These are phyloP conservation scores for Apiospora koreana DNA, from an alignment of 2,329 filamentous ascomycete genomes.

Conservation along the genomic window DNA sequence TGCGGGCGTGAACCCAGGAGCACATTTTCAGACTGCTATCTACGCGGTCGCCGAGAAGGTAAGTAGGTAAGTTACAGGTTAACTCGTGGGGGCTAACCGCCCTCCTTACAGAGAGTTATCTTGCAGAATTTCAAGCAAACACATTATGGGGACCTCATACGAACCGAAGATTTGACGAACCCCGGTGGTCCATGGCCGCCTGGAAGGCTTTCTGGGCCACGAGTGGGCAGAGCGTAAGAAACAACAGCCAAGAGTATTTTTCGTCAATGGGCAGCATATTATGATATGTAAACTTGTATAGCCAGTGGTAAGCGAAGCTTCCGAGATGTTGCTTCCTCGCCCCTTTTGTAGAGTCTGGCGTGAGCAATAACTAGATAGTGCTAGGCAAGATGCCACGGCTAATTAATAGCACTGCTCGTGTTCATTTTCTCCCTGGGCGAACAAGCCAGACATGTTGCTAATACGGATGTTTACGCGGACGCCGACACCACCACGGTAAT, in stretches of 20 bases:
- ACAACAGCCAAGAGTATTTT: neutral
- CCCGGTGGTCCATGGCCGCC: neutral
- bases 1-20: conserved; percentile 43
- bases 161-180: neutral
- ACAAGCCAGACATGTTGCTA: no score
- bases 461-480: no score
- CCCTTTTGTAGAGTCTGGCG: neutral
- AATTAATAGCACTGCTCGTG: no score
- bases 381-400: no score
- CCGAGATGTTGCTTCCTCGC: neutral
- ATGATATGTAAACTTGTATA: neutral
- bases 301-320: neutral
- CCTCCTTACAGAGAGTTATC: no score
- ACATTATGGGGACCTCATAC: conserved; percentile 6
- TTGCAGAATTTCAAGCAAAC: no score
- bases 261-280: no score
- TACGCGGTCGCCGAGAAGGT: conserved; percentile 40
- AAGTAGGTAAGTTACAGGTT: no score
- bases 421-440: no score
- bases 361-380: no score
- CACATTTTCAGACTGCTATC: conserved; percentile 29
- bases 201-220: neutral
- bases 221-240: neutral
- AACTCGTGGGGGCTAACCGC: no score
- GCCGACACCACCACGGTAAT: no score